Base-by-base conservation (phyloP, 2,329 filamentous ascomycete genomes). In the Neonectria neomacrospora region DNA sequence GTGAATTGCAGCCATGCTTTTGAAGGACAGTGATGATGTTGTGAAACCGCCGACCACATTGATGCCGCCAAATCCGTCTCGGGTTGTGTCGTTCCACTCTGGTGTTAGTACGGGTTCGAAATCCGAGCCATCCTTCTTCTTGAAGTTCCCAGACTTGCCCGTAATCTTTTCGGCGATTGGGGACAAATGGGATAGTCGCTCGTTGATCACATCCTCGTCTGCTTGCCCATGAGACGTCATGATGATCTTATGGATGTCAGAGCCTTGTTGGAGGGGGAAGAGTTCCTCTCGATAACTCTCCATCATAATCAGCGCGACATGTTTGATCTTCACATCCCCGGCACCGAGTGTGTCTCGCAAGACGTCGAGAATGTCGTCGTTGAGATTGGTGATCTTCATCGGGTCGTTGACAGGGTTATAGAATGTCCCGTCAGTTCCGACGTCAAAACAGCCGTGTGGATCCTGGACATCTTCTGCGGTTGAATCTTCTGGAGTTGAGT, bases 261-360 rank as follows among this genome's bases (percentile, higher is more conserved):
- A 80, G 3, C 74, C 74, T 57, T 79, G 77, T 34, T 81, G 80
- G 26, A 83, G 66, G 3, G 81, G 81, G 61, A 83, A 83, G 1
- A 83, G 76, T 47, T 83, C 81, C 16, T 79, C 78, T 6, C 81
- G 76, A 1, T 80, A 80, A 48, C 81, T 82, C 66, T 83, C 81
- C 44, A 83, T 75, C 52, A 81, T 79, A 18, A 83, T 64, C 8
- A 82, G 66, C 16, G 83, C 73, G 12, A 83, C 74, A 59, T 83
- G 80, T 63, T 81, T 81, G 59, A 83, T 82, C 56, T 77, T 76
- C 28, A 81, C 72, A 4, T 58, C 51, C 20, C 61, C 66, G 2
- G 70, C 63, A 2, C 53, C 63, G 1, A 79, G 63, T 5, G 67
- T 67, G 7, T 69, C 61, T 28, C 68, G 65, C 1, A 79, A 58